Evolutionary conservation across 129 eudicot species (phyloP), one percentile per base, ranked within the genome.

Genomic region (Dittrichia graveolens): DNA sequence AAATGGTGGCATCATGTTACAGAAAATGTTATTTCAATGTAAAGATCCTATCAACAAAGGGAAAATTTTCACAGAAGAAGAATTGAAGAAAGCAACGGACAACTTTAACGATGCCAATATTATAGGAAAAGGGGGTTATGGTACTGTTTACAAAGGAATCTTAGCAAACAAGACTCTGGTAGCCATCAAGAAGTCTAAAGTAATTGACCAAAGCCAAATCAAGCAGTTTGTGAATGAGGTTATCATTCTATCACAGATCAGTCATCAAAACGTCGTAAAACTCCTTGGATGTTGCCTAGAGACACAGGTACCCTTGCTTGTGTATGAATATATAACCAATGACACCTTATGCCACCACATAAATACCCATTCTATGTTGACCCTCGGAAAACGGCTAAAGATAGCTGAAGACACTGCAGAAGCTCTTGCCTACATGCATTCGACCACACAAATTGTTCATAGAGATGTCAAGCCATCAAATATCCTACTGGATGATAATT

Each of bases 1-100:
- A 61, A 78, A 78, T 14, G 82, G 76, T 14, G 76, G 82, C 5
- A 70, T 69, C 39, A 78, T 78, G 72, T 61, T 78, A 53, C 65
- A 78, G 50, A 70, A 78, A 38, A 44, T 71, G 13, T 47, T 78
- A 41, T 61, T 19, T 12, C 9, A 62, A 35, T 49, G 53, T 40
- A 50, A 78, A 8, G 77, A 73, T 53, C 46, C 48, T 8, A 12
- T 42, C 61, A 50, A 73, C 40, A 59, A 59, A 44, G 69, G 35
- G 35, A 61, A 24, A 58, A 73, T 73, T 8, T 73, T 60, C 77
- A 73, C 77, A 4, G 69, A 73, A 46, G 69, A 73, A 73, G 77
- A 73, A 37, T 15, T 73, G 39, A 73, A 59, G 49, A 73, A 73
- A 19, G 67, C 77, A 24, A 72, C 77, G 1, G 15, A 60, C 9